Evolutionary conservation across 2,329 filamentous ascomycete species (phyloP).

Genomic region (Fusarium sp.): DNA sequence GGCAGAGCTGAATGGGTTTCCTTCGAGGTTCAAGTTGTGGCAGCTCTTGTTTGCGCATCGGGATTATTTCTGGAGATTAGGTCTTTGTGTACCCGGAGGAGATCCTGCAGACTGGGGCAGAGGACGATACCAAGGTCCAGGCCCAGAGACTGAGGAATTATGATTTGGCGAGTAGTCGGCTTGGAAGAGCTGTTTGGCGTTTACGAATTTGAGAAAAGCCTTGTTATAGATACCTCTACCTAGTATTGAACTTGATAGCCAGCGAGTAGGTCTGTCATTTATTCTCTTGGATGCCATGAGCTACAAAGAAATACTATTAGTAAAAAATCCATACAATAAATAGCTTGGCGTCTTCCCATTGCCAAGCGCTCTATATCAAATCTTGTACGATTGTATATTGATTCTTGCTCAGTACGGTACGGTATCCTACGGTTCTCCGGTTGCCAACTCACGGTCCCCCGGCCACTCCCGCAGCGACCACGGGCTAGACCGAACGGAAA

Average conservation of each 20-base stretch:
- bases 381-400: not conserved
- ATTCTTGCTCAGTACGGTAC: not conserved
- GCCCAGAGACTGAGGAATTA: constrained; percentile 54
- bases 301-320: not conserved
- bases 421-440: constrained; percentile 18
- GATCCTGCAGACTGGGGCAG: constrained; percentile 75
- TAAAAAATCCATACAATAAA: not conserved
- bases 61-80: constrained; percentile 96
- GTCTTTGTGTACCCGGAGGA: constrained; percentile 86
- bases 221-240: constrained; percentile 4
- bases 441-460: constrained; percentile 41
- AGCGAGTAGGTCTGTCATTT: not conserved
- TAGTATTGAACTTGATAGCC: not conserved
- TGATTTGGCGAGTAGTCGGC: constrained; percentile 36
- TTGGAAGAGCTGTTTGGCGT: not conserved
- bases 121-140: constrained; percentile 59
- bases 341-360: not conserved
- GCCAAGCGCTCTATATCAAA: not conserved
- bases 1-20: constrained; percentile 61
- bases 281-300: not conserved
- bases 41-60: constrained; percentile 92
- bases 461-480: constrained; percentile 30
- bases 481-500: constrained; percentile 43
- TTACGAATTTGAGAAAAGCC: constrained; percentile 11
- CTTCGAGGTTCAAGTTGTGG: constrained; percentile 79